A percentile compares a stretch with the other conserved stretches of the same genome.
Conservation (phyloP, 1,284 basidiomycete species). For the Ustilago tritici region DNA sequence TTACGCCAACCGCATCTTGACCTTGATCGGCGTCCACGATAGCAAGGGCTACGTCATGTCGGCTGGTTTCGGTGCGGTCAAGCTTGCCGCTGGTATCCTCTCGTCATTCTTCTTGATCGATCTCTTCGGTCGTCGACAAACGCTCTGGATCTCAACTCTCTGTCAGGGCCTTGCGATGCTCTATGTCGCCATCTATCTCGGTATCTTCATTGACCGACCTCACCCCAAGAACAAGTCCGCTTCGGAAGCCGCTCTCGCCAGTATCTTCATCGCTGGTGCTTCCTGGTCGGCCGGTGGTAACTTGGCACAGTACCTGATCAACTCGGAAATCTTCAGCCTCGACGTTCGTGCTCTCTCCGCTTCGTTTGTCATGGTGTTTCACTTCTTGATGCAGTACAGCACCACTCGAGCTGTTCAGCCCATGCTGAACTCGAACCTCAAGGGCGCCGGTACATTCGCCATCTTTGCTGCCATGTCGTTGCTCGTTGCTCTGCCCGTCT, state of each 20-base stretch:
- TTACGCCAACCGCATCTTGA: conserved; percentile 50
- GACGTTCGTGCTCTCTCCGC: conserved; percentile 47
- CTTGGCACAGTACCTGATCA: conserved; percentile 52
- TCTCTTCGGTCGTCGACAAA: conserved; percentile 49
- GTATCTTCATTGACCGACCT: conserved; percentile 41
- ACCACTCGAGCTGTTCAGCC: conserved; percentile 42
- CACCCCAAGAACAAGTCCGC: conserved; percentile 34
- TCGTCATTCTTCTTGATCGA: conserved; percentile 54
- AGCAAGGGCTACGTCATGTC: conserved; percentile 46
- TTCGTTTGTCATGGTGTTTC: conserved; percentile 50
- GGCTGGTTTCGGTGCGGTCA: conserved; percentile 49
- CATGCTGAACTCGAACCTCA: conserved; percentile 51
- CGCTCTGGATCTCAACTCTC: conserved; percentile 38
- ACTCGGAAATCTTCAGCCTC: conserved; percentile 48
- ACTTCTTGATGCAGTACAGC: conserved; percentile 50
- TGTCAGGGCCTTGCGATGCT: conserved; percentile 50
- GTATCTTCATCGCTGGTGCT: conserved; percentile 51
- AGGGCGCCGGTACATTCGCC: conserved; percentile 47
- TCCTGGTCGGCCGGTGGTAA: conserved; percentile 49
- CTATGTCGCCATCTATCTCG: conserved; percentile 48
- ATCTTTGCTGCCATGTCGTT: conserved; percentile 44
- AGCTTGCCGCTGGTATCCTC: conserved; percentile 47
- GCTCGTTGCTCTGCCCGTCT: conserved; percentile 34
- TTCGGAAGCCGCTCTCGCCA: conserved; percentile 36
- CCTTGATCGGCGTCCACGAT: conserved; percentile 42